Percentiles rank a stretch among this genome's conserved stretches.
Conservation (phyloP, 331 rosid species). For the Quercus phellos region DNA sequence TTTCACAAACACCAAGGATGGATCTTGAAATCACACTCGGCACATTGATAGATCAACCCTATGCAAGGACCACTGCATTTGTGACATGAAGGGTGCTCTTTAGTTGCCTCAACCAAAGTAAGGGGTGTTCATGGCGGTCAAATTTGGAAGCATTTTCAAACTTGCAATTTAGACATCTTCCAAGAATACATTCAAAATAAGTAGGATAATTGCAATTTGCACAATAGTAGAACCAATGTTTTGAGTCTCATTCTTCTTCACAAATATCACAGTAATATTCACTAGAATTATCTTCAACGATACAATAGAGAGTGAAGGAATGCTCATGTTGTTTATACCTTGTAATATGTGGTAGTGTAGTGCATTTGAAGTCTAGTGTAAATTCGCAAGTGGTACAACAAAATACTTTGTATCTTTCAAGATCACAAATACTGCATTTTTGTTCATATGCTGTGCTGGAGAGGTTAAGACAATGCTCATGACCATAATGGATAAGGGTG, state of each 20-base stretch:
- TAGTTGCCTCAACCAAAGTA: background rate
- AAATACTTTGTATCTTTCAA: background rate
- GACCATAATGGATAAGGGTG: background rate
- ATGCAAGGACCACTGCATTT: background rate
- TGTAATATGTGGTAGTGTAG: background rate
- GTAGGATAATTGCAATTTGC: background rate
- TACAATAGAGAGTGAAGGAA: background rate
- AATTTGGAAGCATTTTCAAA: background rate
- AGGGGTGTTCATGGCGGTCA: background rate
- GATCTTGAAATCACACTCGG: background rate
- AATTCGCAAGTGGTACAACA: background rate
- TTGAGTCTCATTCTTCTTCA: background rate
- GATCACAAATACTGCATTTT: background rate
- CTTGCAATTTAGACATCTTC: background rate
- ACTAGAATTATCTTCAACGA: background rate
- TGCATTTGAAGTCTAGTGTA: background rate
- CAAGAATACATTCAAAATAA: background rate
- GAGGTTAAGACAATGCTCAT: background rate
- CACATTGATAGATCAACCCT: background rate
- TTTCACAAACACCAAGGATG: background rate
- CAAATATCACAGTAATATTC: background rate
- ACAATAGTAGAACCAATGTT: background rate
- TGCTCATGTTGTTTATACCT: background rate
- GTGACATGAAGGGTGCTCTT: background rate
- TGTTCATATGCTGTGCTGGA: background rate